Base-by-base conservation (phyloP, 177 flowering plant genomes). In the Vitis hybrid region DNA sequence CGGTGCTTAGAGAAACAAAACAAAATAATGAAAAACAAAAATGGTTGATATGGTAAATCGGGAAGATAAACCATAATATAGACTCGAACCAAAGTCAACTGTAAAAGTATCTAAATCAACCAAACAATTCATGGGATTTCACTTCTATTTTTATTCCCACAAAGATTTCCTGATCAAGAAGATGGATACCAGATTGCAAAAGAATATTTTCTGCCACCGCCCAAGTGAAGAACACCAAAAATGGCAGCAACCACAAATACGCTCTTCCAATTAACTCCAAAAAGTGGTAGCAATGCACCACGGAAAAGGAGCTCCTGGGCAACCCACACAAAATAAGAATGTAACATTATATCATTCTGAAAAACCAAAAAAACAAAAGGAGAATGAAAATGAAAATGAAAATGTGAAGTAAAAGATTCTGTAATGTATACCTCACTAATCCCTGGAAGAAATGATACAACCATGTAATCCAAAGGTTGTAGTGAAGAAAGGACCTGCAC, bases 231-330 rank as follows among this genome's bases (percentile, higher is more conserved):
- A 71, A 78, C 64, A 60, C 97, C 98, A 71, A 91, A 94, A 49
- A 92, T 64, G 52, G 81, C 77, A 65, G 90, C 93, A 74, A 86
- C 90, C 11, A 71, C 75, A 57, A 82, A 40, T 66, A 83, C 84
- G 74, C 91, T 74, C 73, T 59, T 80, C 92, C 85, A 85, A 65
- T 82, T 71, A 54, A 75, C 72, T 56, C 98, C 98, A 74, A 87
- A 77, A 59, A 92, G 85, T 12, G 98, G 98, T 24, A 89, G 77
- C 56, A 94, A 76, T 19, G 91, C 92, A 76, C 98, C 97, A 46
- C 97, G 97, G 56, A 94, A 94, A 67, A 94, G 90, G 48, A 94
- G 78, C 78, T 94, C 98, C 97, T 94, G 75, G 18, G n/a, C 55
- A 62, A 40, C 49, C 19, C n/a, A 70, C 15, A 32, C 32, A 52